phyloP scores from a whole-genome alignment of 1,284 basidiomycete genomes.

The Psilocybe mexicana region DNA sequence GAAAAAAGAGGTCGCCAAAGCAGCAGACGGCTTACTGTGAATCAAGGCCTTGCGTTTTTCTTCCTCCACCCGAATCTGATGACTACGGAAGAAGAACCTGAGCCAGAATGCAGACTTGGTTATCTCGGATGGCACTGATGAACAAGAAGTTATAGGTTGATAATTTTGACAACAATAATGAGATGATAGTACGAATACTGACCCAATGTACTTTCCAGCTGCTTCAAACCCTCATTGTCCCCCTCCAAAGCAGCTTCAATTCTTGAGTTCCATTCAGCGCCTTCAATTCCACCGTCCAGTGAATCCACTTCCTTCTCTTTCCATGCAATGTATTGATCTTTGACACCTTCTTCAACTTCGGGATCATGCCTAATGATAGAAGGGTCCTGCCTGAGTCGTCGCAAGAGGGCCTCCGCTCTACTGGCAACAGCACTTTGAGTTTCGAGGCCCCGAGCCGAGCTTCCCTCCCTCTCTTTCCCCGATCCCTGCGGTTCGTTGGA shows the following conservation, averaged over 20 bases:
- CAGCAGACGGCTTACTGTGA: conserved; percentile 54
- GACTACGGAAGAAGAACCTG: conserved; percentile 88
- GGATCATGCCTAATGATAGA: conserved; percentile 80
- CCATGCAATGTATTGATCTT: conserved; percentile 67
- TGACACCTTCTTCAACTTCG: conserved; percentile 54
- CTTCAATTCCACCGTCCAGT: conserved; percentile 58
- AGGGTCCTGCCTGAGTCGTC: conserved; percentile 74
- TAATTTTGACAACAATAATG: conserved; percentile 6
- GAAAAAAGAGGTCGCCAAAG: neutral
- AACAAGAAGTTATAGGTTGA: neutral
- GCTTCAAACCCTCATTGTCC: conserved; percentile 60
- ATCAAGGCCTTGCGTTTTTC: conserved; percentile 80
- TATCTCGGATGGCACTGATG: conserved; percentile 70
- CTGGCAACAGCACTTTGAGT: conserved; percentile 60
- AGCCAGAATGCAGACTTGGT: conserved; percentile 82
- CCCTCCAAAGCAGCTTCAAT: conserved; percentile 53
- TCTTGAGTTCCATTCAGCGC: conserved; percentile 53
- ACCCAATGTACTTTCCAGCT: conserved; percentile 65
- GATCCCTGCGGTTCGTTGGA: conserved; percentile 34
- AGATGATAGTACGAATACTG: conserved; percentile 25
- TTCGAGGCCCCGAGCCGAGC: conserved; percentile 33
- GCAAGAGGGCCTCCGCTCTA: conserved; percentile 78
- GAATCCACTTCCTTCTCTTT: conserved; percentile 49
- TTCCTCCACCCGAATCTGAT: conserved; percentile 85
- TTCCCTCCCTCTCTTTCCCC: conserved; percentile 26